Conservation (phyloP, 495 filamentous ascomycete genomes). For the Penicillium bialowiezense region DNA sequence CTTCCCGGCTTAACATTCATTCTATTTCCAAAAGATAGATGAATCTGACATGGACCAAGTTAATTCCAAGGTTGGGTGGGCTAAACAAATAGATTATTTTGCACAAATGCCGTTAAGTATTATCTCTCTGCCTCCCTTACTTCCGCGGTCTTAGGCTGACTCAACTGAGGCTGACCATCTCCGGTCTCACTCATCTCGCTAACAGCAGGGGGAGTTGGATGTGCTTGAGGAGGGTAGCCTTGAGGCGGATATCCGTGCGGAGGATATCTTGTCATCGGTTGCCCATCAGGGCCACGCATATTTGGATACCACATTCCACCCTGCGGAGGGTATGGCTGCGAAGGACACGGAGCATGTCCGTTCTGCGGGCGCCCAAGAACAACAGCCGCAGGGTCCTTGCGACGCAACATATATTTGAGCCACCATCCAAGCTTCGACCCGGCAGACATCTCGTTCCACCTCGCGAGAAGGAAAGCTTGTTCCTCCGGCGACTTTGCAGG, state of each 20-base stretch:
- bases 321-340: conserved; percentile 4
- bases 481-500: conserved; percentile 27
- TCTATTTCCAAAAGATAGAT: no score
- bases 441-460: conserved; percentile 33
- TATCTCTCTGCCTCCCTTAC: conserved; percentile 6
- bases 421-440: conserved; percentile 34
- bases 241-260: background rate
- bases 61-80: no score
- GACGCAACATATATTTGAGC: conserved; percentile 32
- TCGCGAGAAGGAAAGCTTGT: conserved; percentile 11
- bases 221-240: background rate
- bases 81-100: no score
- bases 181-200: conserved; percentile 2
- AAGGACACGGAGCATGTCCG: conserved; percentile 3
- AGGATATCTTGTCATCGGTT: conserved; percentile 5
- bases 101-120: no score
- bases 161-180: background rate
- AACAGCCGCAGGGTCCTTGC: conserved; percentile 9
- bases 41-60: no score
- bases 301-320: background rate
- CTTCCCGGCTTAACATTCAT: no score
- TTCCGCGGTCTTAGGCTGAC: conserved; percentile 6
- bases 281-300: conserved; percentile 1
- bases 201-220: background rate
- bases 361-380: background rate